Percentiles rank a stretch among this genome's conserved stretches.
These are phyloP conservation scores for Teratosphaeria destructans DNA, from an alignment of 2,329 filamentous ascomycete species.

Conservation along the genomic window DNA sequence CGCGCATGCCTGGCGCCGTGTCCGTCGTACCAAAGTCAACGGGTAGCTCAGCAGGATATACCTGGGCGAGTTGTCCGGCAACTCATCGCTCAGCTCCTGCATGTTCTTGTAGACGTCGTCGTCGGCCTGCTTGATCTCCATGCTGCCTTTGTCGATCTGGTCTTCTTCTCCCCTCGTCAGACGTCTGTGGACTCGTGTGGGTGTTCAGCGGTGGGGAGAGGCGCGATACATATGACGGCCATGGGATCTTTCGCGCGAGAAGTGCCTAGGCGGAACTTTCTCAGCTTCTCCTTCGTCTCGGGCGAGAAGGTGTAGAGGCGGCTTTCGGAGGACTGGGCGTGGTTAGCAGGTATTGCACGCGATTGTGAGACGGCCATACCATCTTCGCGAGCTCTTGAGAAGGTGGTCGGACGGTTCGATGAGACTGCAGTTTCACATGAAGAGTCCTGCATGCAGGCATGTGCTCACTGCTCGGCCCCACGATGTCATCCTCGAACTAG, in stretches of 20 bases:
- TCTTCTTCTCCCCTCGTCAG: conserved; percentile 43
- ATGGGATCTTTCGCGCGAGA: conserved; percentile 78
- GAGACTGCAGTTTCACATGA: not conserved
- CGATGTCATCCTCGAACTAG: not conserved
- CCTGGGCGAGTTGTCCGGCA: conserved; percentile 83
- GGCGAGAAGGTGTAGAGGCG: conserved; percentile 86
- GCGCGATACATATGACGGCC: conserved; percentile 79
- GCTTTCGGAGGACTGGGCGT: conserved; percentile 60
- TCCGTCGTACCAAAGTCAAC: conserved; percentile 58
- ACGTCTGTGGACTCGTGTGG: not conserved
- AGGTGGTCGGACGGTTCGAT: not conserved
- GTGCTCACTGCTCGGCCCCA: not conserved
- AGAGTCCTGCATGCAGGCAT: not conserved
- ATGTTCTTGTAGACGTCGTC: conserved; percentile 74
- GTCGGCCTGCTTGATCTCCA: conserved; percentile 79
- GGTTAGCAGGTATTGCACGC: not conserved
- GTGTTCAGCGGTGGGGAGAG: not conserved
- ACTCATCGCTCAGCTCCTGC: conserved; percentile 71
- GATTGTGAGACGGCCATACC: not conserved
- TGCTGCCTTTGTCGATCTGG: conserved; percentile 77
- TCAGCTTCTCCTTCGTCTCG: conserved; percentile 78
- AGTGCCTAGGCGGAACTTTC: conserved; percentile 88
- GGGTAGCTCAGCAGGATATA: conserved; percentile 89
- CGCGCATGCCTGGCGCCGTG: conserved; percentile 1
- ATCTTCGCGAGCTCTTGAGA: not conserved